Evolutionary conservation across 1,139 yeast genomes (phyloP).

Genomic region (Kurtzmaniella quercitrusa): DNA sequence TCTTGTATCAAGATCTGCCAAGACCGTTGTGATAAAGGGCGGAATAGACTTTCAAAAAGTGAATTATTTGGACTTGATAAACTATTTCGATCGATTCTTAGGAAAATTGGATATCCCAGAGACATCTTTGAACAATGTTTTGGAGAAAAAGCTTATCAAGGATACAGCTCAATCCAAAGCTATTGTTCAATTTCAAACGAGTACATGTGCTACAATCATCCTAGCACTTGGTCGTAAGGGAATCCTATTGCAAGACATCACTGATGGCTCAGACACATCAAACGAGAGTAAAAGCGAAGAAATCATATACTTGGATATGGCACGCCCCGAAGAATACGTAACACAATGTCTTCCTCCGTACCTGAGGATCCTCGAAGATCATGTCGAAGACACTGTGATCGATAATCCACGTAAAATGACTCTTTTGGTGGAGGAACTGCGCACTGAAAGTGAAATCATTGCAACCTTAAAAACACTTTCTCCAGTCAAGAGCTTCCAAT

Average conservation of each 20-base stretch:
- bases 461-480: slow-evolving; percentile 21
- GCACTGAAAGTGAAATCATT: slow-evolving; percentile 24
- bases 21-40: slow-evolving; percentile 41
- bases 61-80: slow-evolving; percentile 38
- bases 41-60: slow-evolving; percentile 41
- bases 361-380: slow-evolving; percentile 14
- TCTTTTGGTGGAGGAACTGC: slow-evolving; percentile 21
- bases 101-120: slow-evolving; percentile 31
- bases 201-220: slow-evolving; percentile 58
- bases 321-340: slow-evolving; percentile 65
- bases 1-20: slow-evolving; percentile 46
- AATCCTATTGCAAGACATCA: slow-evolving; percentile 21
- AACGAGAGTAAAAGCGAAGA: slow-evolving; percentile 10
- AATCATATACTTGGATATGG: slow-evolving; percentile 23
- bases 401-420: slow-evolving; percentile 39
- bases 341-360: slow-evolving; percentile 28
- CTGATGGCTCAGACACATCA: slow-evolving; percentile 3
- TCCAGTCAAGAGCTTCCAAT: slow-evolving; percentile 25
- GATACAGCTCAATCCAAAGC: slow-evolving; percentile 29
- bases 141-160: slow-evolving; percentile 28
- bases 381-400: slow-evolving; percentile 22
- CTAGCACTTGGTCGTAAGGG: slow-evolving; percentile 42
- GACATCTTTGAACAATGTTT: slow-evolving; percentile 27
- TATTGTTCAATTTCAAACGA: slow-evolving; percentile 50
- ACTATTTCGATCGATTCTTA: slow-evolving; percentile 40